These are phyloP conservation scores for Penicillium goetzii DNA, from an alignment of 495 filamentous ascomycete species.

Conservation along the genomic window DNA sequence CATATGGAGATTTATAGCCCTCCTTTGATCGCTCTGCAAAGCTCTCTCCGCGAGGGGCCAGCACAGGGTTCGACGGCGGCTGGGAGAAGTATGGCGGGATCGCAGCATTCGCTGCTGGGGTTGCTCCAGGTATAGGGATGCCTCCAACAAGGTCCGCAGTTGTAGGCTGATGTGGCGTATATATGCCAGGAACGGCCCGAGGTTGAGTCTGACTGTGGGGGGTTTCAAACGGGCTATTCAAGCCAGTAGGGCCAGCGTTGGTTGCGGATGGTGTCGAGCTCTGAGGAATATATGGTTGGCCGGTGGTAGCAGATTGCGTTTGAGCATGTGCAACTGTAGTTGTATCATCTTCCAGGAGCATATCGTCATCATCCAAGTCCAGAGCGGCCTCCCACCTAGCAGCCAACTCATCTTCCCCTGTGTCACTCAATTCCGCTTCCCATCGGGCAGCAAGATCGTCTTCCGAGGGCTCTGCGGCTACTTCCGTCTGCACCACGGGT, in stretches of 20 bases:
- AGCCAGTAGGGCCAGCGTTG: constrained; percentile 13
- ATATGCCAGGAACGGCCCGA: constrained; percentile 29
- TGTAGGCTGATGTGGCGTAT: constrained; percentile 52
- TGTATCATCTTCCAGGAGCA: constrained; percentile 66
- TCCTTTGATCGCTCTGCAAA: constrained; percentile 88
- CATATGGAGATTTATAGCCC: constrained; percentile 91
- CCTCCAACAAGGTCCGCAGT: constrained; percentile 44
- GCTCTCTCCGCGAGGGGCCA: constrained; percentile 60
- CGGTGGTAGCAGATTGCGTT: constrained; percentile 28
- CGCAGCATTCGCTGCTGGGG: constrained; percentile 36
- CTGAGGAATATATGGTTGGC: constrained; percentile 21
- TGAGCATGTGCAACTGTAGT: constrained; percentile 20
- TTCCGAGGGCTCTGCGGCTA: constrained; percentile 39
- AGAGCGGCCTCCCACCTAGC: constrained; percentile 85
- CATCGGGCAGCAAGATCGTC: constrained; percentile 78
- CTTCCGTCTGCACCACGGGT: constrained; percentile 20
- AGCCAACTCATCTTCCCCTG: constrained; percentile 64
- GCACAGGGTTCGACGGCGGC: constrained; percentile 38
- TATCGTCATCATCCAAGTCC: constrained; percentile 74
- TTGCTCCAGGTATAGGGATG: constrained; percentile 30
- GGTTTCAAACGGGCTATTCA: constrained; percentile 43
- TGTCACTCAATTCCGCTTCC: constrained; percentile 75
- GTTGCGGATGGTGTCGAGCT: constrained; percentile 16
- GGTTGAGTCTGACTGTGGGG: constrained; percentile 30
- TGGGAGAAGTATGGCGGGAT: constrained; percentile 49